These are phyloP conservation scores for button mushroom (Agaricus bisporus) DNA, from an alignment of 768 basidiomycete species.

Conservation along the genomic window DNA sequence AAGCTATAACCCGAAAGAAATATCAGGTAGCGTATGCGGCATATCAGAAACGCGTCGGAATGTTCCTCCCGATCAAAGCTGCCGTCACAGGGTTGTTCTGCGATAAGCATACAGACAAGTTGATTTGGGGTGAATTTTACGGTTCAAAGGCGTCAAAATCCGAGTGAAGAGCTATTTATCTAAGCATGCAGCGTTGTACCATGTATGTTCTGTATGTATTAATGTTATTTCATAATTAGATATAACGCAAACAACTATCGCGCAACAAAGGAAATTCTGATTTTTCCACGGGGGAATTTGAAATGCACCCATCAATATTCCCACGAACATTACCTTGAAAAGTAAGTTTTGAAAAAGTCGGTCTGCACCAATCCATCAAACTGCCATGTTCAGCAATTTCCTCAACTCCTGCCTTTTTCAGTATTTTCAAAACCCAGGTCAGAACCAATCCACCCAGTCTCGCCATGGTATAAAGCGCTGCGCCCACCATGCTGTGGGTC, in stretches of 20 bases:
- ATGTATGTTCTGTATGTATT: not conserved
- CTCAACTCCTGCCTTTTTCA: not conserved
- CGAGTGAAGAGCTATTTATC: not conserved
- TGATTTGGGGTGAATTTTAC: slow-evolving; percentile 8
- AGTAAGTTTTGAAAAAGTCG: slow-evolving; percentile 2
- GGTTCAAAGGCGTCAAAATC: not conserved
- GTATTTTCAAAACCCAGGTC: slow-evolving; percentile 1
- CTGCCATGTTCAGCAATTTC: not conserved
- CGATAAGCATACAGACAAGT: not conserved
- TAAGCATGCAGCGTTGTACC: not conserved
- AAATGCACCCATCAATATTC: not conserved
- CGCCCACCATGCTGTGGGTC: slow-evolving; percentile 2
- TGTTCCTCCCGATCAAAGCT: slow-evolving; percentile 43
- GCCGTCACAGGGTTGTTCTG: not conserved
- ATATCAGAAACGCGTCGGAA: slow-evolving; percentile 74
- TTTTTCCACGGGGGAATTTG: not conserved
- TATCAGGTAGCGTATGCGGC: slow-evolving; percentile 64
- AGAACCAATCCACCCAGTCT: slow-evolving; percentile 1
- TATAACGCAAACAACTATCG: too few relatives aligned
- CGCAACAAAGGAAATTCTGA: not conserved
- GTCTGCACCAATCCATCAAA: slow-evolving; percentile 7
- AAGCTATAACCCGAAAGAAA: slow-evolving; percentile 71
- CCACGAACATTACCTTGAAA: not conserved
- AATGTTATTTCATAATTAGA: not conserved
- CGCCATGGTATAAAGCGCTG: not conserved